A percentile compares a stretch with the other conserved stretches of the same genome.
Conservation (phyloP, 2,329 filamentous ascomycete species). For the Xylariaceae sp. region DNA sequence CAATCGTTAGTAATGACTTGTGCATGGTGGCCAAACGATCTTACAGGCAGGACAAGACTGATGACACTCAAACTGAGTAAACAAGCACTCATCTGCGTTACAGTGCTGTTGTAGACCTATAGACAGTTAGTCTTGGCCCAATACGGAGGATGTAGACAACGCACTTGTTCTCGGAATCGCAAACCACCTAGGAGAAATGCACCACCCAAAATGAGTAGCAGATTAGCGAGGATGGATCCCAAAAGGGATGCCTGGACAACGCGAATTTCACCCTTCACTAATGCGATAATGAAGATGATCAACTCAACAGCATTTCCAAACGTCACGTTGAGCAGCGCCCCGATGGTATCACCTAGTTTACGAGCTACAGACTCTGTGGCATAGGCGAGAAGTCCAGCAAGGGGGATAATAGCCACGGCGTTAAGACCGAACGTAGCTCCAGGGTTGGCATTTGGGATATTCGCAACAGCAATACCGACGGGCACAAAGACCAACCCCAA, state of each 20-base stretch:
- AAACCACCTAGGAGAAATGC: conserved; percentile 83
- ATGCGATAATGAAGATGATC: conserved; percentile 78
- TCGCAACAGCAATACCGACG: conserved; percentile 66
- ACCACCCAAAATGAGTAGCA: conserved; percentile 89
- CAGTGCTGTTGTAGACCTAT: conserved; percentile 87
- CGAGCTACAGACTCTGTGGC: conserved; percentile 74
- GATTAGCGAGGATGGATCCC: conserved; percentile 84
- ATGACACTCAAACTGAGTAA: conserved; percentile 86
- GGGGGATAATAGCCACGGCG: conserved; percentile 70
- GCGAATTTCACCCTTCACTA: conserved; percentile 78
- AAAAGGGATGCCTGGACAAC: conserved; percentile 90
- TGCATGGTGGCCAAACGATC: conserved; percentile 26
- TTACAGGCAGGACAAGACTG: conserved; percentile 77
- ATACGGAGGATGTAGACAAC: conserved; percentile 14
- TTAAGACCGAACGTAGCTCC: conserved; percentile 71
- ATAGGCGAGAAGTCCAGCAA: conserved; percentile 69
- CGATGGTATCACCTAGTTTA: conserved; percentile 69
- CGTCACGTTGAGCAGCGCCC: conserved; percentile 72
- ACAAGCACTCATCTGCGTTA: conserved; percentile 95
- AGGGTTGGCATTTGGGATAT: conserved; percentile 50
- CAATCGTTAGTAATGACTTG: conserved; percentile 37
- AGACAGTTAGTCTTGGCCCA: conserved; percentile 8
- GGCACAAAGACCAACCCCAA: conserved; percentile 75
- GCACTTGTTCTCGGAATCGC: conserved; percentile 79
- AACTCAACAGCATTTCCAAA: conserved; percentile 79